Evolutionary conservation across 2,329 filamentous ascomycete genomes (phyloP).

Genomic region (Zelopaecilomyces penicillatus): DNA sequence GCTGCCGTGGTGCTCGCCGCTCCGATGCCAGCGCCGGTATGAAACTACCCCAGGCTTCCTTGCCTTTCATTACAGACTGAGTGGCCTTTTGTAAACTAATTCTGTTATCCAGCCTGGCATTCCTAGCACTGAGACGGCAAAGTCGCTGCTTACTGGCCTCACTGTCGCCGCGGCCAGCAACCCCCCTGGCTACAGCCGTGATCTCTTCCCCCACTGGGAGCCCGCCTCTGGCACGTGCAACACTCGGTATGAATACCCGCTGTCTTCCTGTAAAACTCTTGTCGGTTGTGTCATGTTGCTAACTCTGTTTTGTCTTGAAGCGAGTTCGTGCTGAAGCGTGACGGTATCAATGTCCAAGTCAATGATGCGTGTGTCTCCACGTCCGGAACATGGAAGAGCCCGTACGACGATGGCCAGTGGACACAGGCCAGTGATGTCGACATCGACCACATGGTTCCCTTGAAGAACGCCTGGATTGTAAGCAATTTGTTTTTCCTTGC

Average conservation of each 20-base stretch:
- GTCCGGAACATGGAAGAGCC: constrained; percentile 60
- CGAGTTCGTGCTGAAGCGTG: constrained; percentile 65
- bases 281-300: not conserved
- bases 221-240: constrained; percentile 60
- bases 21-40: constrained; percentile 21
- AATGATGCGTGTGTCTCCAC: constrained; percentile 53
- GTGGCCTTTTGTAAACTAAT: not conserved
- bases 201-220: constrained; percentile 65
- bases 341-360: constrained; percentile 56
- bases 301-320: constrained; percentile 14
- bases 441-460: constrained; percentile 76
- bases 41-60: not conserved
- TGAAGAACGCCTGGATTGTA: constrained; percentile 73
- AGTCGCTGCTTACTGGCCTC: constrained; percentile 48
- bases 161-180: constrained; percentile 48
- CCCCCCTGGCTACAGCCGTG: constrained; percentile 52
- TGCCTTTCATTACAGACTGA: not conserved
- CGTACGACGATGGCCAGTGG: constrained; percentile 68
- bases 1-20: constrained; percentile 20
- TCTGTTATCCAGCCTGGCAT: constrained; percentile 44
- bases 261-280: too few relatives aligned
- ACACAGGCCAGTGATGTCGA: constrained; percentile 61
- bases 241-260: constrained; percentile 39
- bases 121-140: constrained; percentile 49
- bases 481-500: constrained; percentile 15